These are phyloP conservation scores for Lipomyces yarrowii DNA, from an alignment of 1,139 yeast species.

Conservation along the genomic window DNA sequence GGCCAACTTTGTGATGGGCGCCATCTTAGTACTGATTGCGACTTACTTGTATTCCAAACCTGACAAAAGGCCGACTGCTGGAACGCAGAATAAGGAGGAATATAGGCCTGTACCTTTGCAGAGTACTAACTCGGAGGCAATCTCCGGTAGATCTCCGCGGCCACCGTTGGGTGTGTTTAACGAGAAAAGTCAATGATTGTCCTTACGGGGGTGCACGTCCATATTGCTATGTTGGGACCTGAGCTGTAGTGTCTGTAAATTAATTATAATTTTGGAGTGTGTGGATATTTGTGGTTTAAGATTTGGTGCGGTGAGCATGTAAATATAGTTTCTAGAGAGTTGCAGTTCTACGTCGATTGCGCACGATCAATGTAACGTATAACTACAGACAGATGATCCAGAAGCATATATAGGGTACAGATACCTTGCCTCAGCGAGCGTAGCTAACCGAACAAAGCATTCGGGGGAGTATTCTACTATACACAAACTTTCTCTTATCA, in stretches of 20 bases:
- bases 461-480: background rate
- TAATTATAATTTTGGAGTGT: background rate
- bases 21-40: constrained; percentile 44
- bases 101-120: constrained; percentile 27
- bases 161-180: constrained; percentile 12
- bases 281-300: background rate
- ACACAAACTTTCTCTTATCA: background rate
- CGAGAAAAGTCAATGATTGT: constrained; percentile 18
- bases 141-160: constrained; percentile 14
- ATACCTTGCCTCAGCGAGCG: background rate
- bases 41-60: constrained; percentile 43
- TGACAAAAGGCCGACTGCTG: constrained; percentile 19
- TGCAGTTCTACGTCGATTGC: background rate
- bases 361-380: background rate
- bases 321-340: background rate
- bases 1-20: constrained; percentile 44
- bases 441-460: background rate
- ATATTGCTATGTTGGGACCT: background rate
- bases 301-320: background rate
- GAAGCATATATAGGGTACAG: background rate
- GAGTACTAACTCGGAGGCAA: constrained; percentile 18
- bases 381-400: background rate
- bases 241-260: background rate
- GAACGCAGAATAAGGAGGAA: constrained; percentile 5
- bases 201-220: background rate